Conservation (phyloP, 2,329 filamentous ascomycete species). For the Trichoderma sp. region DNA sequence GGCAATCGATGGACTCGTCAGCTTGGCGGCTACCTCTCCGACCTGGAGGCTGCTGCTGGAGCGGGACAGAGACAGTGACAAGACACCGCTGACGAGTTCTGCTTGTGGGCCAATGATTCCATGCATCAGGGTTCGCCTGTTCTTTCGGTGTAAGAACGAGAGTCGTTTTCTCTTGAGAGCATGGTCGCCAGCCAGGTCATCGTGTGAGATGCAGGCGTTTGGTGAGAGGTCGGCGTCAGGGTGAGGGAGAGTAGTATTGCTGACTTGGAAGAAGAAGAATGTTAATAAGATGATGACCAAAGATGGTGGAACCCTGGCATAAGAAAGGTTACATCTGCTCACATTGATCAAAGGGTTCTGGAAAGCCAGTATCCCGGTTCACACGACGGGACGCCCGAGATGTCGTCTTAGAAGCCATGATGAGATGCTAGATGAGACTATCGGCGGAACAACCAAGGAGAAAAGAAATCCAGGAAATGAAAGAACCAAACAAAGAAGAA, state of each 20-base stretch:
- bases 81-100: slow-evolving; percentile 32
- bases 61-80: slow-evolving; percentile 34
- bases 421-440: background rate
- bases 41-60: slow-evolving; percentile 23
- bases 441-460: background rate
- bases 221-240: slow-evolving; percentile 58
- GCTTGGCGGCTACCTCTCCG: slow-evolving; percentile 24
- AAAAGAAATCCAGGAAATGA: background rate
- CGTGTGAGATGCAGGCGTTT: slow-evolving; percentile 54
- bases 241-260: slow-evolving; percentile 60
- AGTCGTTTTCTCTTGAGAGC: slow-evolving; percentile 43
- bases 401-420: slow-evolving; percentile 11
- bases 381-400: slow-evolving; percentile 22
- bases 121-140: slow-evolving; percentile 46
- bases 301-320: background rate
- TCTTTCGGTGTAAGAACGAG: slow-evolving; percentile 47
- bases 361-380: slow-evolving; percentile 49
- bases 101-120: slow-evolving; percentile 42
- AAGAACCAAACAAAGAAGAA: background rate
- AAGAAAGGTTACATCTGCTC: slow-evolving; percentile 25
- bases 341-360: slow-evolving; percentile 49
- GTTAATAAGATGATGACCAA: background rate
- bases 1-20: slow-evolving; percentile 29
- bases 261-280: slow-evolving; percentile 31
- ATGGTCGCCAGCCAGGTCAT: slow-evolving; percentile 47